phyloP scores from a whole-genome alignment of 225 moss, liverwort and hornwort species.

The Pseudoscleropodium purum region DNA sequence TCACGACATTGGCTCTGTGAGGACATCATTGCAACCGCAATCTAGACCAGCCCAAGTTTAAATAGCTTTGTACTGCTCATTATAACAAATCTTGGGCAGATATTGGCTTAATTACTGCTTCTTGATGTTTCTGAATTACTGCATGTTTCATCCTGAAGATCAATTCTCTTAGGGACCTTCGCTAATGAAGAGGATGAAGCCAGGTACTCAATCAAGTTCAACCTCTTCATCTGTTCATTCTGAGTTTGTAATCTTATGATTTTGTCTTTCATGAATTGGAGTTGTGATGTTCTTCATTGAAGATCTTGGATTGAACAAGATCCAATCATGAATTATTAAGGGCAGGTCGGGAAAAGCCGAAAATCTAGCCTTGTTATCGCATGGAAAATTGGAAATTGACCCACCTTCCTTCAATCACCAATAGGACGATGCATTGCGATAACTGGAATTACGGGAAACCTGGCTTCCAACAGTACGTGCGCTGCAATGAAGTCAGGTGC shows the following conservation, averaged over 20 bases:
- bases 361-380: background rate
- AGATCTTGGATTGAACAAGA: background rate
- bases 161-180: background rate
- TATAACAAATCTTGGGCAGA: too few relatives aligned
- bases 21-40: background rate
- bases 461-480: too few relatives aligned
- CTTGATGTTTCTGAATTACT: background rate
- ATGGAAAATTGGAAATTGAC: background rate
- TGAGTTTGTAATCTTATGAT: background rate
- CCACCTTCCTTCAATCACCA: background rate
- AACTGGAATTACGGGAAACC: background rate
- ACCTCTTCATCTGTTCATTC: background rate
- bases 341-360: background rate
- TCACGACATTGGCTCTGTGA: background rate
- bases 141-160: background rate
- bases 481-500: background rate
- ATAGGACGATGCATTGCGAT: too few relatives aligned
- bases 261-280: too few relatives aligned
- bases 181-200: slow-evolving; percentile 9
- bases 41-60: background rate
- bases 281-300: background rate
- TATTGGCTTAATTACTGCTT: background rate
- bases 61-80: background rate
- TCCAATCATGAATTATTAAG: too few relatives aligned
- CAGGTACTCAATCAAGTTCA: background rate